phyloP scores from a whole-genome alignment of 2,329 filamentous ascomycete species.

The Hymenoscyphus repandus region DNA sequence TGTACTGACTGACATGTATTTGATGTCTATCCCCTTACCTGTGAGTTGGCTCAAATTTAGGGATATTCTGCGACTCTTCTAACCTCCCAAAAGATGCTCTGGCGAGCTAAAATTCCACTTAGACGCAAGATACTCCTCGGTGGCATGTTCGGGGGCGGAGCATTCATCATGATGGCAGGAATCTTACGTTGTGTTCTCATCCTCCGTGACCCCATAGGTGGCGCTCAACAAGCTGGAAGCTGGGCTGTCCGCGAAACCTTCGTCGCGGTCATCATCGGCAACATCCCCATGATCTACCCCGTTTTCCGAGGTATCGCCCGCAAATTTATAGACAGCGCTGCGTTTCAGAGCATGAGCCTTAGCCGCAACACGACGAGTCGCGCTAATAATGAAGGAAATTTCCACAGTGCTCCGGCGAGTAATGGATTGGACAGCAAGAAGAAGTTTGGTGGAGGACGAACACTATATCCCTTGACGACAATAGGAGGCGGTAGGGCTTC shows the following conservation, averaged over 20 bases:
- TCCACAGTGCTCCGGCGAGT: not conserved
- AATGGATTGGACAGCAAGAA: not conserved
- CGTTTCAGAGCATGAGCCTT: not conserved
- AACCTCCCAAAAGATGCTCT: constrained; percentile 43
- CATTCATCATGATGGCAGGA: constrained; percentile 49
- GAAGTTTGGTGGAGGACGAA: constrained; percentile 3
- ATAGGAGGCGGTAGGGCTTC: not conserved
- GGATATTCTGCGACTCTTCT: constrained; percentile 7
- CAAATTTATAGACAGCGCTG: not conserved
- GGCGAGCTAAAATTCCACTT: constrained; percentile 42
- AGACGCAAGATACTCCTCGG: constrained; percentile 47
- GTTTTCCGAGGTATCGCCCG: not conserved
- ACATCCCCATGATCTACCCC: constrained; percentile 33
- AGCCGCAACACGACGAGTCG: not conserved
- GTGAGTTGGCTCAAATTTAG: constrained; percentile 31
- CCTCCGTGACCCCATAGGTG: constrained; percentile 34
- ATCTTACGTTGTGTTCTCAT: constrained; percentile 50
- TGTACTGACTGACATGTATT: constrained; percentile 50
- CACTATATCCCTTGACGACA: constrained; percentile 1
- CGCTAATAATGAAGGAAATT: not conserved
- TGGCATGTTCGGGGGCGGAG: constrained; percentile 48
- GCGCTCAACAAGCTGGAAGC: constrained; percentile 33
- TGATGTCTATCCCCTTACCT: constrained; percentile 52
- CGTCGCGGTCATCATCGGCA: constrained; percentile 36
- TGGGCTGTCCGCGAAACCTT: constrained; percentile 35